Base-by-base conservation (phyloP, 2,329 filamentous ascomycete genomes). In the Myriosclerotinia duriaeana region DNA sequence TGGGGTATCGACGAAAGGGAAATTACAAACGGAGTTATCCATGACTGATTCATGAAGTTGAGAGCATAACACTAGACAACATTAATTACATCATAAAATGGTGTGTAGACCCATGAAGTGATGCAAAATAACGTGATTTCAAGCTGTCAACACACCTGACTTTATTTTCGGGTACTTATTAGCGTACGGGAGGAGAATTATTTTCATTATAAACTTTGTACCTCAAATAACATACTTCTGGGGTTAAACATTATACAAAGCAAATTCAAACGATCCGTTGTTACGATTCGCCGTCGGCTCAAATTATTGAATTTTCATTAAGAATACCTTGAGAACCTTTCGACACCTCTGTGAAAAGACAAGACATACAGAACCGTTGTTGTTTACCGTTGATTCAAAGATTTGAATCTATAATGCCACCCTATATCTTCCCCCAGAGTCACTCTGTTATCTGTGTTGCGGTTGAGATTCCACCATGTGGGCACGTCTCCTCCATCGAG, bases 71-170 rank as follows among this genome's bases (percentile, higher is more conserved):
- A 17, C 17, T 4, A 59, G n/a, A n/a, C n/a, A 36, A n/a, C n/a
- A 36, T 9, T 12, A 0, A 36, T 6, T 1, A 6, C 4, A 36
- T 15, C 22, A 17, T 14, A 8, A 22, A 5, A 34, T 8, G 1
- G 2, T 36, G 17, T 3, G 11, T 2, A 53, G 22, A 9, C 9
- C 11, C 14, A 1, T 36, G 20, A 36, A 6, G 36, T 46, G 3
- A 11, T 46, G 17, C 40, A n/a, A 20, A 15, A 59, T 34, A 20
- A 46, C 9, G 8, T 59, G 17, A 59, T 5, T 12, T 2, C 34
- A n/a, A 8, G 0, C 7, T 15, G 1, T n/a, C 3, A 17, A 44
- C 11, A 2, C 17, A 5, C 7, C 1, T 3, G n/a, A 5, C 2
- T 30, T 12, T 2, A n/a, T 6, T 1, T 30, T 17, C 1, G 30